phyloP scores from a whole-genome alignment of 306 rosid genomes.

The Malus sylvestris region DNA sequence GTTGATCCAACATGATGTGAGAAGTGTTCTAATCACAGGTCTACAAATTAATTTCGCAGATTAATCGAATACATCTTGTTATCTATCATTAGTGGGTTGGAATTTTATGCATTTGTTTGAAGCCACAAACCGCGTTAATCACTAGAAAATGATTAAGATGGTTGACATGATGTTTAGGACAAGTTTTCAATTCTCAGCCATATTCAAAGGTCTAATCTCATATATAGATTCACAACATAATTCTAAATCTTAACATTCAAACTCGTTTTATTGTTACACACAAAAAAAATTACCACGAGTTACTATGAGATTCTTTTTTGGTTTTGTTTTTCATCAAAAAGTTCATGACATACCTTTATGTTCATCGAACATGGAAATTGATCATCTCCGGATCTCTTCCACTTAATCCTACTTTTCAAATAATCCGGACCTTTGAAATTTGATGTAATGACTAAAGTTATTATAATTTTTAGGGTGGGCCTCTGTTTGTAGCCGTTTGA shows the following conservation, averaged over 20 bases:
- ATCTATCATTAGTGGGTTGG: background rate
- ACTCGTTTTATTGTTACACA: background rate
- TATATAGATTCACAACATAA: background rate
- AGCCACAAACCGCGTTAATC: slow-evolving; percentile 2
- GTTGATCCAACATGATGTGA: background rate
- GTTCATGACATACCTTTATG: background rate
- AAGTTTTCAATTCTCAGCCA: background rate
- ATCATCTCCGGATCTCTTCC: too few species aligned
- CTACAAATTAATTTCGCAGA: background rate
- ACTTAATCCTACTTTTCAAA: too few species aligned
- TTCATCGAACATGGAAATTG: too few species aligned
- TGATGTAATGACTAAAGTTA: too few species aligned
- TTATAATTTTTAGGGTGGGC: too few species aligned
- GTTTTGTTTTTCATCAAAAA: background rate
- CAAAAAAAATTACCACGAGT: background rate
- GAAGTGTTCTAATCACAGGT: background rate
- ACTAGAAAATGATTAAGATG: background rate
- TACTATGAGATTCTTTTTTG: background rate
- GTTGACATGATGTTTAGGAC: slow-evolving; percentile 5
- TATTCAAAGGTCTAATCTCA: background rate
- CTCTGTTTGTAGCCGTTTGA: too few species aligned
- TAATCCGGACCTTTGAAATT: too few species aligned
- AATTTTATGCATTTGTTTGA: background rate
- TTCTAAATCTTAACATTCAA: background rate
- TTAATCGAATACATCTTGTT: background rate